Evolutionary conservation across 495 filamentous ascomycete species (phyloP), one percentile per base, ranked within the genome.

Genomic region (Neurospora sp.): DNA sequence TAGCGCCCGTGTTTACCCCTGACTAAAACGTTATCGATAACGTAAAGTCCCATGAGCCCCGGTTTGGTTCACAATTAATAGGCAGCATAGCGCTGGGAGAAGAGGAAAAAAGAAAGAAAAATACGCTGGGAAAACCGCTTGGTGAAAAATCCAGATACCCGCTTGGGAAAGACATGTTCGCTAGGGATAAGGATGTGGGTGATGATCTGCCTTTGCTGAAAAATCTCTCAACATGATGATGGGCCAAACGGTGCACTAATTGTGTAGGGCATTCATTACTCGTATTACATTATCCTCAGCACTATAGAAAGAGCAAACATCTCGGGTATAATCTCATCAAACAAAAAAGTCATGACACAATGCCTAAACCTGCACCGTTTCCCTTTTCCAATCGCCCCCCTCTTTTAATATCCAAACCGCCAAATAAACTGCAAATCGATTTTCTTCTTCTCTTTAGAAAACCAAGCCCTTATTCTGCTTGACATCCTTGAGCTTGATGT

Each of bases 401-500:
- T 65, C 27, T 37, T 65, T 65, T 31, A 31, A 65, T 35, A 35
- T 65, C 14, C 53, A 65, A 65, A 35, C 53, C 27, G 22, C 53
- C 53, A 17, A 61, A 16, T 31, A 65, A 31, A 17, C 14, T 17
- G 53, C 12, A 65, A 65, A 65, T 35, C 14, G 1, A 17, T 37
- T 37, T 17, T 35, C 27, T 65, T 37, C 6, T n/a, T 17, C 31
- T 35, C 31, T n/a, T 76, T n/a, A 78, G 8, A 78, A 39, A 4
- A 78, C 76, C 69, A 72, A 38, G 14, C 77, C 77, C 72, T 78
- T 78, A 27, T 74, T 73, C 71, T 85, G 82, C 78, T 87, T 86
- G 70, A 84, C 80, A 65, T 86, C 80, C 74, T 83, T 88, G 40
- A 90, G 81, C 73, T 85, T 85, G 72, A 90, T 87, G 72, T 90